These are phyloP conservation scores for Teunomyces tritomae DNA, from an alignment of 805 yeast genomes.

Conservation along the genomic window DNA sequence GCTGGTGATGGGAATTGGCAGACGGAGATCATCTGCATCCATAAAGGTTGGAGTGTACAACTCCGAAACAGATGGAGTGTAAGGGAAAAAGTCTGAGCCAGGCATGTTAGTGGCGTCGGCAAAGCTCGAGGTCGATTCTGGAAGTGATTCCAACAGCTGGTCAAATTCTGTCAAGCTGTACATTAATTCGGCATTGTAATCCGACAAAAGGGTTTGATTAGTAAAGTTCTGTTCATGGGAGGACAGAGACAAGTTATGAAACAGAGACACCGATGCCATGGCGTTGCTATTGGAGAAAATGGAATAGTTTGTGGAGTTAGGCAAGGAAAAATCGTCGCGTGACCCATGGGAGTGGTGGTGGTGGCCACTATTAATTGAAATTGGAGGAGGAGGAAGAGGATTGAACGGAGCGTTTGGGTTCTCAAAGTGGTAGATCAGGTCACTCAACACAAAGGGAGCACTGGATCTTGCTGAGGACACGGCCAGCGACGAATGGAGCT, in stretches of 20 bases:
- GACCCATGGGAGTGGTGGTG: conserved; percentile 6
- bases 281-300: conserved; percentile 16
- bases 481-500: conserved; percentile 15
- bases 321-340: conserved; percentile 11
- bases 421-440: conserved; percentile 13
- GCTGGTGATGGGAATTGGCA: conserved; percentile 7
- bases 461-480: conserved; percentile 10
- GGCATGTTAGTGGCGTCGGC: neutral
- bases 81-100: conserved; percentile 2
- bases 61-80: conserved; percentile 17
- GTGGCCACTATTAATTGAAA: conserved; percentile 6
- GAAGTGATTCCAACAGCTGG: conserved; percentile 27
- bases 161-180: conserved; percentile 24
- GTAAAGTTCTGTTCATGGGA: conserved; percentile 4
- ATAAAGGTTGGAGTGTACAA: conserved; percentile 8
- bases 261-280: conserved; percentile 9
- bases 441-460: conserved; percentile 4
- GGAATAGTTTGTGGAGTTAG: conserved; percentile 14
- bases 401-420: conserved; percentile 10
- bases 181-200: conserved; percentile 17
- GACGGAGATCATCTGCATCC: conserved; percentile 6
- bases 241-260: conserved; percentile 10
- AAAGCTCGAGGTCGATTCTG: conserved; percentile 15
- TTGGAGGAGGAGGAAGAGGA: conserved; percentile 22
- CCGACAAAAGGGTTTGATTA: conserved; percentile 8